Evolutionary conservation across 306 rosid species (phyloP), one percentile per base, ranked within the genome.

Genomic region (Acacia acuminata): DNA sequence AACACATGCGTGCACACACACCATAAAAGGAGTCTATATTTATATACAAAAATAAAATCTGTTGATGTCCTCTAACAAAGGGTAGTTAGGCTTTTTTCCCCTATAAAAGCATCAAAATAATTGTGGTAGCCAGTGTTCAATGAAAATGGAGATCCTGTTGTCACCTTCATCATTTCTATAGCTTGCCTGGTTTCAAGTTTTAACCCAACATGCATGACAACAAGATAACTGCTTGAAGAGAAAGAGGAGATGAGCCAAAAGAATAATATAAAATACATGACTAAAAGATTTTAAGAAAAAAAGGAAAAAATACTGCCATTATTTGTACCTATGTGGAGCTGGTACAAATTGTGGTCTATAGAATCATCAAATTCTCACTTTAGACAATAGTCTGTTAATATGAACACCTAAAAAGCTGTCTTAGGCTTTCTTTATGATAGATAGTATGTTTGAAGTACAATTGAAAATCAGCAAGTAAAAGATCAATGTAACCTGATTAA

Each of bases 91-190:
- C 82, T 90, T 95, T 10, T 86, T 73, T 90, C 1, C 27, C 94
- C 40, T 4, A 66, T 93, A 84, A 92, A 95, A 17, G 97, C 97
- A 71, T 91, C 95, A 75, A 95, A 95, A 83, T 83, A 92, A 60
- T 86, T 89, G 88, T 87, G 88, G 86, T 89, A 91, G 86, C 82
- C 89, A 9, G 88, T 77, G 93, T 88, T 91, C 88, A 60, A 47
- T 87, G 77, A 88, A 70, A 76, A 81, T 24, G 91, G 87, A 58
- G 90, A 83, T 77, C 84, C 74, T 77, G 87, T 66, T 14, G 85
- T 85, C 32, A 92, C 27, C 88, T 90, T 95, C 94, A 93, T 82
- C 95, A 89, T 90, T 86, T 93, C 98, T 97, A 93, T 95, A 73
- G 98, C 98, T 98, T 95, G 90, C 83, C 53, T 82, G 61, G 79